Percentiles rank a stretch among this genome's conserved stretches.
phyloP scores from a whole-genome alignment of 305 asterid species.

The Fraxinus ornus region DNA sequence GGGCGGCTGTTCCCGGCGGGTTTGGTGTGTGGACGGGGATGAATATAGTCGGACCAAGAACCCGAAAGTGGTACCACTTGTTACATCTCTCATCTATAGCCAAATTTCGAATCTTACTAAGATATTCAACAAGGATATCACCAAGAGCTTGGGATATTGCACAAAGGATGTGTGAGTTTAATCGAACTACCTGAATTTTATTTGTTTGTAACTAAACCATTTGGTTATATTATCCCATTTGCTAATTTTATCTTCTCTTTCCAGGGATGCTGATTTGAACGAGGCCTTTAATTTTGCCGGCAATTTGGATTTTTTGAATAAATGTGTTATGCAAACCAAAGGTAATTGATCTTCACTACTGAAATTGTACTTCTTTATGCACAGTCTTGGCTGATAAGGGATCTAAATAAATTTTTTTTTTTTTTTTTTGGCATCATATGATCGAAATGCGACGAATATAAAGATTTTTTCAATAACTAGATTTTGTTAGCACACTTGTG shows the following conservation, averaged over 20 bases:
- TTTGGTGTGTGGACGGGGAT: constrained; percentile 53
- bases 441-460: not conserved
- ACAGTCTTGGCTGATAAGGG: not conserved
- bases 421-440: not conserved
- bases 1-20: constrained; percentile 41
- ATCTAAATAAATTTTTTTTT: not conserved
- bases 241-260: constrained; percentile 20
- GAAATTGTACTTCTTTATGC: not conserved
- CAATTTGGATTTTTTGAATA: constrained; percentile 75
- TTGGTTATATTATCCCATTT: constrained; percentile 23
- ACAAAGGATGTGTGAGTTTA: constrained; percentile 72
- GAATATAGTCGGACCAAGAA: constrained; percentile 39
- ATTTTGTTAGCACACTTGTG: not conserved
- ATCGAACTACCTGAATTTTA: constrained; percentile 11
- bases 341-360: constrained; percentile 39
- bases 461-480: not conserved
- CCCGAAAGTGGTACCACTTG: constrained; percentile 54
- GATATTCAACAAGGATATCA: constrained; percentile 59
- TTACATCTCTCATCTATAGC: constrained; percentile 67
- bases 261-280: constrained; percentile 77
- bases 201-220: not conserved
- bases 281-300: constrained; percentile 73
- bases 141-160: constrained; percentile 69
- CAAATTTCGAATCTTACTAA: constrained; percentile 77
- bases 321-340: constrained; percentile 65